These are phyloP conservation scores for Zopfochytrium polystomum DNA, from an alignment of 371 early-diverging fungal genomes.

Conservation along the genomic window DNA sequence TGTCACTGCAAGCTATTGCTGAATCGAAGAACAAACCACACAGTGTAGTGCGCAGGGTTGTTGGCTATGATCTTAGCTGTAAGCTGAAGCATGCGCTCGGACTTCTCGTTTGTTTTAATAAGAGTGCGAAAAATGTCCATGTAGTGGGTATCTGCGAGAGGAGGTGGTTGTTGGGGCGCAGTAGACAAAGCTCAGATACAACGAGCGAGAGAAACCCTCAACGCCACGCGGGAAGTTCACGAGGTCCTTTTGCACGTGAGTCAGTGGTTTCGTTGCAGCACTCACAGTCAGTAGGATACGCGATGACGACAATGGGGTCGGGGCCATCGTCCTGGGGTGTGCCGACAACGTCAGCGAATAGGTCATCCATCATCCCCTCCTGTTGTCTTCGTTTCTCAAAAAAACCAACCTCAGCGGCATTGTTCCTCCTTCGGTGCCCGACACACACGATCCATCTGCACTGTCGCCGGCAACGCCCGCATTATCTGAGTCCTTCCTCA, in stretches of 20 bases:
- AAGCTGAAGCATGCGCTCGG: conserved; percentile 74
- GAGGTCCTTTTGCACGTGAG: too few species aligned
- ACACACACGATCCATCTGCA: too few species aligned
- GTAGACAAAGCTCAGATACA: not conserved
- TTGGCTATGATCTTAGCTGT: conserved; percentile 73
- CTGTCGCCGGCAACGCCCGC: too few species aligned
- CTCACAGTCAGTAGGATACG: conserved; percentile 80
- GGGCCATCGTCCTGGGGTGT: conserved; percentile 85
- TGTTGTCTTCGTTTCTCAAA: too few species aligned
- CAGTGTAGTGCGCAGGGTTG: conserved; percentile 92
- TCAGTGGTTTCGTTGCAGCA: not conserved
- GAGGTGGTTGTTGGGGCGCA: not conserved
- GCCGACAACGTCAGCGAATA: conserved; percentile 47
- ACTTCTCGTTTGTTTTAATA: conserved; percentile 62
- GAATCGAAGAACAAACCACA: conserved; percentile 64
- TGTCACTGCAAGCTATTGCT: not conserved
- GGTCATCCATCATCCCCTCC: not conserved
- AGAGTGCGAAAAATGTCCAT: conserved; percentile 92
- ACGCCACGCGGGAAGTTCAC: not conserved
- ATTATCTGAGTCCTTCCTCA: too few species aligned
- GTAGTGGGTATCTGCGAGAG: conserved; percentile 43
- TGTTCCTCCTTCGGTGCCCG: too few species aligned
- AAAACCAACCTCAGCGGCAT: too few species aligned
- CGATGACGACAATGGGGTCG: conserved; percentile 84
- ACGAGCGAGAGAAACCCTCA: not conserved